Evolutionary conservation across 2,329 filamentous ascomycete genomes (phyloP), one percentile per base, ranked within the genome.

Genomic region (Ceratocystis alfenasii): DNA sequence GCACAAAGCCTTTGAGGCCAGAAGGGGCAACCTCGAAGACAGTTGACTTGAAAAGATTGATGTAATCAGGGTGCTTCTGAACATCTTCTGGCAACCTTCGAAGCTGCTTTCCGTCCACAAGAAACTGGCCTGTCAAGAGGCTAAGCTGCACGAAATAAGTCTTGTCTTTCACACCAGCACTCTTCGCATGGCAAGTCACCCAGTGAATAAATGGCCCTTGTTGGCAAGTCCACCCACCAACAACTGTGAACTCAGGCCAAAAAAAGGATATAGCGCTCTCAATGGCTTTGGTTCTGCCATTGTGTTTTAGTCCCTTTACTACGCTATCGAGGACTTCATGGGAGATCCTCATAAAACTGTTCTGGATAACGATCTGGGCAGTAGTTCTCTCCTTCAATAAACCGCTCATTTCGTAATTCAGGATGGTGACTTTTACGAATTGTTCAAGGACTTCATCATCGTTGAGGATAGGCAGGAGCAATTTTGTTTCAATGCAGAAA

Each of bases 81-180:
- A 81, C 85, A 0, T 76, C 68, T 0, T 10, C 2, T 0, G 82
- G 82, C 0, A 85, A 73, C 1, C 78, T 75, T 3, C 75, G 71
- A 0, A 84, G 69, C 0, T 80, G 81, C 0, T 73, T 53, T 0
- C 82, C 82, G 66, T 84, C 75, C 0, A 85, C 76, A 0, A 84
- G 74, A 0, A 87, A 72, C 28, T 79, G 74, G 0, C 79, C 82
- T 0, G 75, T 79, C 1, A 86, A 68, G 0, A 83, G 62, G 68
- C 83, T 82, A 68, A 79, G 79, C 30, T 36, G 33, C 5, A 66
- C 59, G 12, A 10, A 5, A 36, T 36, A 8, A 36, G 20, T 1
- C 4, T 20, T 20, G 7, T 59, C 10, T 8, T 36, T 36, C 6
- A 8, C 3, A 7, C 55, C 25, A 7, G 22, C 10, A 8, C 53